Percentiles rank a stretch among this genome's conserved stretches.
These are phyloP conservation scores for Malania oleifera DNA, from an alignment of 164 flowering plant genomes.

Conservation along the genomic window DNA sequence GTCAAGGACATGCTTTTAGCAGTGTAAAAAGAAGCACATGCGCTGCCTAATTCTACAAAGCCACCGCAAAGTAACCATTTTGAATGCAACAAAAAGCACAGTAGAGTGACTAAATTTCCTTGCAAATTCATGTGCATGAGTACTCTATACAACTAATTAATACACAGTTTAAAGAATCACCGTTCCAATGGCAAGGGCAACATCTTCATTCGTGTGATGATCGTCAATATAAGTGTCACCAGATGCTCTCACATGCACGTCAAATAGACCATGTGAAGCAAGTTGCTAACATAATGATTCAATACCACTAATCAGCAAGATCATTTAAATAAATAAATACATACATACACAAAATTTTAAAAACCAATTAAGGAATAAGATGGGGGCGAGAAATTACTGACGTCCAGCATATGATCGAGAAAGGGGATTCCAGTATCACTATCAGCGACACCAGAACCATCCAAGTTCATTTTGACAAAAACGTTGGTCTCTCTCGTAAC, in stretches of 20 bases:
- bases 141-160: background rate
- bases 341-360: no score
- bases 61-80: no score
- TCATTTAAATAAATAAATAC: constrained; percentile 5
- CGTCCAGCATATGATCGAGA: constrained; percentile 98
- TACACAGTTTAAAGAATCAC: constrained; percentile 23
- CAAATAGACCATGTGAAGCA: constrained; percentile 95
- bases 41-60: no score
- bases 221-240: constrained; percentile 97
- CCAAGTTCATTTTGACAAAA: constrained; percentile 66
- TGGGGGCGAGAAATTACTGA: constrained; percentile 26
- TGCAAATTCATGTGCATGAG: background rate
- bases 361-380: background rate
- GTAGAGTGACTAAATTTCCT: no score
- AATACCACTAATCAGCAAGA: background rate
- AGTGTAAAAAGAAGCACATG: no score
- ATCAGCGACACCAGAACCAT: constrained; percentile 75
- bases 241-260: constrained; percentile 79
- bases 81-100: no score
- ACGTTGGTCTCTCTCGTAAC: constrained; percentile 90
- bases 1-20: no score
- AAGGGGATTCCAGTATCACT: constrained; percentile 76
- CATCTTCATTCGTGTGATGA: constrained; percentile 98
- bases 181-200: constrained; percentile 97
- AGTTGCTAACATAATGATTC: constrained; percentile 56